phyloP scores from a whole-genome alignment of 2,329 filamentous ascomycete species.

The Colletotrichum magnum region DNA sequence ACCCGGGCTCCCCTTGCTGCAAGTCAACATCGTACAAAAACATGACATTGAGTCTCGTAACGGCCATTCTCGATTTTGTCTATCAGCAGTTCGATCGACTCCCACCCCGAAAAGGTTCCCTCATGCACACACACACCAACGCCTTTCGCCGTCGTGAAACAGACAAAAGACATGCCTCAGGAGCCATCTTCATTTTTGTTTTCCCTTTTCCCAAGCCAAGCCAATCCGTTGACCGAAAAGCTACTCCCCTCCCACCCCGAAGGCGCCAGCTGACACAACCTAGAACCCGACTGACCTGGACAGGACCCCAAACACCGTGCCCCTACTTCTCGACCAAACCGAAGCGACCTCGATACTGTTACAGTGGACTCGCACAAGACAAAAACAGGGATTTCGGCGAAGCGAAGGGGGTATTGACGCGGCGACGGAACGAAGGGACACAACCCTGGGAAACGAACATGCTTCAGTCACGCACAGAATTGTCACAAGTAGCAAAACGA shows the following conservation, averaged over 20 bases:
- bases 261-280: background rate
- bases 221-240: background rate
- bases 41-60: too few relatives aligned
- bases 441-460: constrained; percentile 10
- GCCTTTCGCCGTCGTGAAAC: constrained; percentile 6
- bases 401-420: constrained; percentile 21
- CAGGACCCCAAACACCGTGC: background rate
- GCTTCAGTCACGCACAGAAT: constrained; percentile 30
- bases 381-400: background rate
- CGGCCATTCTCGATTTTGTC: too few relatives aligned
- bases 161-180: background rate
- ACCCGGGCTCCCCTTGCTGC: too few relatives aligned
- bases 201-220: too few relatives aligned
- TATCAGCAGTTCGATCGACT: too few relatives aligned
- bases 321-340: background rate
- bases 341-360: background rate
- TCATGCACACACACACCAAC: background rate
- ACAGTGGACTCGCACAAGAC: constrained; percentile 1
- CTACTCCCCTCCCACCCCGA: background rate
- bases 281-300: too few relatives aligned
- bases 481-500: constrained; percentile 35
- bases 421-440: constrained; percentile 12
- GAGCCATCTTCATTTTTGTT: background rate
- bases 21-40: too few relatives aligned
- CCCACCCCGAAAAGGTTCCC: too few relatives aligned